A percentile compares a stretch with the other conserved stretches of the same genome.
Evolutionary conservation across 768 basidiomycete species (phyloP).

Genomic region (Epithele typhae): DNA sequence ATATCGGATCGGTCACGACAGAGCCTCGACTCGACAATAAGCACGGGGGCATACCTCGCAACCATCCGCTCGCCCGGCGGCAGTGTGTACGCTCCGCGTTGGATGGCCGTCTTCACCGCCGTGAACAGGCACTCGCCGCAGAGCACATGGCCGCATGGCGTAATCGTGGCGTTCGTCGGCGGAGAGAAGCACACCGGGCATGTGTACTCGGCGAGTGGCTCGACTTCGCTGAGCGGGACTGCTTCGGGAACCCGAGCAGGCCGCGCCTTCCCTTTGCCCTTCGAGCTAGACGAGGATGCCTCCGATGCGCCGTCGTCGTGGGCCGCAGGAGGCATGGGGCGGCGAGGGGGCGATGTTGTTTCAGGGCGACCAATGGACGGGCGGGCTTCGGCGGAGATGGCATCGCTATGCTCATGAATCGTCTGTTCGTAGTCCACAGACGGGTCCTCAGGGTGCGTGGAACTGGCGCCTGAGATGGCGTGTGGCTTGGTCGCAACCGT

Average conservation of each 20-base stretch:
- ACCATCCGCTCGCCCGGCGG: slow-evolving; percentile 16
- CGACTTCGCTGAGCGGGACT: slow-evolving; percentile 12
- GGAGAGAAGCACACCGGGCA: slow-evolving; percentile 81
- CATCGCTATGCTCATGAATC: too few relatives aligned
- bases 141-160: slow-evolving; percentile 77
- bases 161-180: slow-evolving; percentile 70
- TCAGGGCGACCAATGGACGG: too few relatives aligned
- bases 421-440: too few relatives aligned
- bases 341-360: too few relatives aligned
- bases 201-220: slow-evolving; percentile 54
- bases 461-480: too few relatives aligned
- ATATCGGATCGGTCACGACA: background rate
- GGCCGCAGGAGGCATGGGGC: too few relatives aligned
- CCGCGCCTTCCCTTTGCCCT: background rate
- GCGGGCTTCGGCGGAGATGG: too few relatives aligned
- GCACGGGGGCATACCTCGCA: slow-evolving; percentile 14
- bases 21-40: too few relatives aligned
- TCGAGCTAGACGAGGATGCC: background rate
- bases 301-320: background rate
- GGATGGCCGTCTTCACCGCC: slow-evolving; percentile 59
- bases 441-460: too few relatives aligned
- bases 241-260: background rate
- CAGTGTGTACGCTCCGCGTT: slow-evolving; percentile 33
- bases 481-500: too few relatives aligned
- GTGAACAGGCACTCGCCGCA: slow-evolving; percentile 75